Base-by-base conservation (phyloP, 1,284 basidiomycete species). In the Rhodotorula sp. region DNA sequence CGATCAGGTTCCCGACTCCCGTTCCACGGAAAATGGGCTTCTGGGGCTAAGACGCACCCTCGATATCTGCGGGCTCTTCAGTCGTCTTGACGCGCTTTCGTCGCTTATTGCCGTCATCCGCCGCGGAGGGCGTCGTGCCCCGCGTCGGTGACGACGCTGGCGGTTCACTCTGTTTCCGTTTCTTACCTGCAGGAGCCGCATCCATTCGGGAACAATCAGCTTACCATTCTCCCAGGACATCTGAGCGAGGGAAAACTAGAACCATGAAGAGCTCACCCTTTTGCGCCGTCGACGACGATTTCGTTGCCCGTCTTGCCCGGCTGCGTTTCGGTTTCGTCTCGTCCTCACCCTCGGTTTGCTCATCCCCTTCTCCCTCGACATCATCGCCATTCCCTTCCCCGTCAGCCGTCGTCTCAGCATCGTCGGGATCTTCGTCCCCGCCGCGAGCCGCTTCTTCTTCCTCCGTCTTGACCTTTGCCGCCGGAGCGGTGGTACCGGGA, bases 141-240 rank as follows among this genome's bases (percentile, higher is more conserved):
- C 37, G 37, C 37, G 37, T 29, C 6, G 64, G 60, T 18, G 48
- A 44, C 14, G 48, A 29, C 22, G 37, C 63, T 5, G 62, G 58
- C 26, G 54, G 33, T 44, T 70, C 69, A 59, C 62, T 62, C 18
- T n/a, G 51, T 49, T 70, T 67, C 46, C 69, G 66, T 49, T 67
- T 67, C 42, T 42, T 33, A 7, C 26, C 49, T 26, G 30, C 29
- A 15, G 46, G n/a, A 12, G 15, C 17, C 24, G 30, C 4, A n/a
- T 3, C 17, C 10, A n/a, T 14, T 18, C 24, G 12, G 22, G 22
- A 22, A 45, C n/a, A 37, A n/a, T 60, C 44, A 55, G 64, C 12
- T 26, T 14, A 10, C 6, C 6, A n/a, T 5, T 15, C 4, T 18
- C 22, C 2, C n/a, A 24, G 26, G 24, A 4, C n/a, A n/a, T n/a